Evolutionary conservation across 169 alveolate genomes (phyloP).

Genomic region (Plasmodium billcollinsi): DNA sequence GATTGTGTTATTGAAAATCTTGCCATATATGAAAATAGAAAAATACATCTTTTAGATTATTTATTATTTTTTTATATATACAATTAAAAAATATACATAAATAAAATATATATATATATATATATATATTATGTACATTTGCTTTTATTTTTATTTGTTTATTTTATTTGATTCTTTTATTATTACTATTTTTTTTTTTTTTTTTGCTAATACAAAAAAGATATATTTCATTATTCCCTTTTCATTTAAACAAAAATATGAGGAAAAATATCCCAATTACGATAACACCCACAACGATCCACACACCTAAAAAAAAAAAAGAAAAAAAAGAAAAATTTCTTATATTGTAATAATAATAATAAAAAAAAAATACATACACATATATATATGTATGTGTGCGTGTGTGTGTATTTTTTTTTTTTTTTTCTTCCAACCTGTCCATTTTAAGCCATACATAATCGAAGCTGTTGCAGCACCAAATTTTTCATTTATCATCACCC

Average conservation of each 20-base stretch:
- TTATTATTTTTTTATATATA: slow-evolving; percentile 40
- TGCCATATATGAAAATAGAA: slow-evolving; percentile 4
- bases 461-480: slow-evolving; percentile 87
- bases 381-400: background rate
- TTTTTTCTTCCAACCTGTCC: slow-evolving; percentile 77
- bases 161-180: too few species aligned
- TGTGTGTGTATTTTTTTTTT: background rate
- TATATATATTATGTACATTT: background rate
- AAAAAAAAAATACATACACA: background rate
- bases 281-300: slow-evolving; percentile 56
- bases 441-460: slow-evolving; percentile 84
- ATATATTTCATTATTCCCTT: background rate
- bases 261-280: slow-evolving; percentile 61
- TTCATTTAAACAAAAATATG: slow-evolving; percentile 45
- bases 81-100: background rate
- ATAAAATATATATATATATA: background rate
- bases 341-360: background rate
- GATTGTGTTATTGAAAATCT: slow-evolving; percentile 33
- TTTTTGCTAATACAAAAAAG: too few species aligned
- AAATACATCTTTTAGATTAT: slow-evolving; percentile 13
- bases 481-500: slow-evolving; percentile 91
- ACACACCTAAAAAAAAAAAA: slow-evolving; percentile 44
- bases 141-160: too few species aligned
- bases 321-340: background rate
- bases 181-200: too few species aligned